These are phyloP conservation scores for Gautieria morchelliformis DNA, from an alignment of 768 basidiomycete genomes.

Conservation along the genomic window DNA sequence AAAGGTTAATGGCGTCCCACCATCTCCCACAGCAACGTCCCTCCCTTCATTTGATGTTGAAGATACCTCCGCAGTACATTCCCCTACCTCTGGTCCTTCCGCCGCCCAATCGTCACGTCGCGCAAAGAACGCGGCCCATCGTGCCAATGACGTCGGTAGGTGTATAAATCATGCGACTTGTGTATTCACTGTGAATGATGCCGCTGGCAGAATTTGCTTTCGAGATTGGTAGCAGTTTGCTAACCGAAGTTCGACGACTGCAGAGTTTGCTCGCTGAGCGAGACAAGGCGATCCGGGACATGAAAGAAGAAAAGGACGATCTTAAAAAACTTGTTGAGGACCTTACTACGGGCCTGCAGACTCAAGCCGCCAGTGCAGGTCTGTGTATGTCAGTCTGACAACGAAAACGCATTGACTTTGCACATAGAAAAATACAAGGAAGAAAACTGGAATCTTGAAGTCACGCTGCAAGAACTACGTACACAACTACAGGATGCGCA, in stretches of 20 bases:
- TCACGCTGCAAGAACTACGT: slow-evolving; percentile 79
- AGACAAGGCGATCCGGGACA: slow-evolving; percentile 85
- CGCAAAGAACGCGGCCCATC: slow-evolving; percentile 85
- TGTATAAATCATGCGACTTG: slow-evolving; percentile 15
- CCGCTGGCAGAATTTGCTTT: slow-evolving; percentile 81
- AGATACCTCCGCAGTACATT: not conserved
- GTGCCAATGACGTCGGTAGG: slow-evolving; percentile 83
- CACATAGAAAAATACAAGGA: slow-evolving; percentile 85
- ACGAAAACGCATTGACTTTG: not conserved
- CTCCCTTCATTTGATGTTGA: slow-evolving; percentile 1
- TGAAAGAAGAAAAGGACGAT: slow-evolving; percentile 88
- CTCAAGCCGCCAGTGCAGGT: slow-evolving; percentile 79
- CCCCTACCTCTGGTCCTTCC: slow-evolving; percentile 44
- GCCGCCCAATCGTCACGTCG: slow-evolving; percentile 76
- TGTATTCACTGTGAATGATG: slow-evolving; percentile 11
- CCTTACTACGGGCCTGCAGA: slow-evolving; percentile 60
- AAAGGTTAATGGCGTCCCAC: slow-evolving; percentile 31
- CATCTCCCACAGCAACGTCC: slow-evolving; percentile 16
- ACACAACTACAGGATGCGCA: slow-evolving; percentile 59
- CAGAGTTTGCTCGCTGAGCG: slow-evolving; percentile 87
- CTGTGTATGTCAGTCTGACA: slow-evolving; percentile 16
- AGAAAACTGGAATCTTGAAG: slow-evolving; percentile 98
- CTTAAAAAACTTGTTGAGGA: slow-evolving; percentile 71
- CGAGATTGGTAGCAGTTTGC: slow-evolving; percentile 88
- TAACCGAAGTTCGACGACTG: slow-evolving; percentile 85